Conservation (phyloP, 2,329 filamentous ascomycete species). For the Nigrospora oryzae region DNA sequence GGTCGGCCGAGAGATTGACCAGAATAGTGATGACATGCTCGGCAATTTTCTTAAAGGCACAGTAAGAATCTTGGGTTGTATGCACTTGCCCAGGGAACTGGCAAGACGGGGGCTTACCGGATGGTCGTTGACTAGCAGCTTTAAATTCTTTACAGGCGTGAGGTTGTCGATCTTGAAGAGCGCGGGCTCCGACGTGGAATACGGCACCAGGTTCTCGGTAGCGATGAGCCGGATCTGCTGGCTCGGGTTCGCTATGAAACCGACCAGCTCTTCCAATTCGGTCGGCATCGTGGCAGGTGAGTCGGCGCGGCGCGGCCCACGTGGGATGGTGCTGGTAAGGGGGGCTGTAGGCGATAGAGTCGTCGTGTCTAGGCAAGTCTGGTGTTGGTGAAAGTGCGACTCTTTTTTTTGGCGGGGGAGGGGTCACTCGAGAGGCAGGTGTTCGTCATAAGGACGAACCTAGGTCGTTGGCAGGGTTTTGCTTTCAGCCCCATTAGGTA, state of each 20-base stretch:
- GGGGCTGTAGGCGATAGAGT: too few relatives aligned
- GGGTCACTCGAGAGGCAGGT: neutral
- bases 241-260: slow-evolving; percentile 88
- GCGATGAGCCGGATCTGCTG: slow-evolving; percentile 83
- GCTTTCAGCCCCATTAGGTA: too few relatives aligned
- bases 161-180: slow-evolving; percentile 80
- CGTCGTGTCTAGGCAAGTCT: too few relatives aligned
- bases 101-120: slow-evolving; percentile 44
- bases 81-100: neutral
- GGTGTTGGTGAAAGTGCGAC: too few relatives aligned
- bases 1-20: slow-evolving; percentile 74
- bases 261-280: slow-evolving; percentile 79
- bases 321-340: too few relatives aligned
- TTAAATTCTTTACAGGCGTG: slow-evolving; percentile 76
- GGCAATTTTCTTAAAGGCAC: slow-evolving; percentile 61
- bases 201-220: slow-evolving; percentile 79
- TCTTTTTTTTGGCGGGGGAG: neutral
- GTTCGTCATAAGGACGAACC: too few relatives aligned
- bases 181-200: slow-evolving; percentile 60
- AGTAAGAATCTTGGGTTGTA: neutral
- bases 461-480: too few relatives aligned
- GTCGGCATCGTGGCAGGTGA: slow-evolving; percentile 51
- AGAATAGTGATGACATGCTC: slow-evolving; percentile 88
- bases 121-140: slow-evolving; percentile 78
- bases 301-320: too few relatives aligned